Evolutionary conservation across 1,284 basidiomycete genomes (phyloP), one percentile per base, ranked within the genome.

Genomic region (Singerocomus rubriflavus): DNA sequence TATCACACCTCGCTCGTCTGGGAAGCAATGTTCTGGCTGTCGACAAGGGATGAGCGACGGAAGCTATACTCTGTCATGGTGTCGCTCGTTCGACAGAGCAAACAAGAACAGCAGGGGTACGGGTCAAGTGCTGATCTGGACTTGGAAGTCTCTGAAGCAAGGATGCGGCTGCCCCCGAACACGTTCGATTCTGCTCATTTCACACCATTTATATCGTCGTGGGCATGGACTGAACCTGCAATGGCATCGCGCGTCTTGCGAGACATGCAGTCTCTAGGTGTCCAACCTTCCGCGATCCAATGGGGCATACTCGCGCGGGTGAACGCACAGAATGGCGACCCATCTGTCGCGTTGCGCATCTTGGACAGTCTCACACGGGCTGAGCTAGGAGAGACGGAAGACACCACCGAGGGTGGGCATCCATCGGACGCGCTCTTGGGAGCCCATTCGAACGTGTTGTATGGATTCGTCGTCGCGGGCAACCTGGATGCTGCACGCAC

Each of bases 1-100:
- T 49, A 66, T 9, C 72, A 75, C 53, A 70, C 69, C 0, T 61
- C 66, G n/a, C 54, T 77, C 26, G 65, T 72, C 0, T 75, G 75
- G 75, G 58, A 62, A 5, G 62, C 63, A 6, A 53, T 68, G 36
- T 52, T 65, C 12, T 14, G 17, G 21, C 47, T 60, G 30, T 54
- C 55, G 16, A 45, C 48, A 5, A 45, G 30, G 26, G 4, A 38
- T 1, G 56, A 59, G 10, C 39, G 55, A 5, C 52, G 63, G 13
- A 31, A 46, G 6, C 56, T 75, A 2, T 75, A 77, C 12, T n/a
- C 39, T 2, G 51, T 65, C 46, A 45, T 66, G 9, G 17, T 65
- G 13, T 45, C 55, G 12, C 52, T 68, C 33, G 56, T 60, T 27
- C 51, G 37, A 34, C 42, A 27, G 17, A 61, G 62, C 35, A 39